Conservation (phyloP, 768 basidiomycete genomes). For the Mrakia gelida region DNA sequence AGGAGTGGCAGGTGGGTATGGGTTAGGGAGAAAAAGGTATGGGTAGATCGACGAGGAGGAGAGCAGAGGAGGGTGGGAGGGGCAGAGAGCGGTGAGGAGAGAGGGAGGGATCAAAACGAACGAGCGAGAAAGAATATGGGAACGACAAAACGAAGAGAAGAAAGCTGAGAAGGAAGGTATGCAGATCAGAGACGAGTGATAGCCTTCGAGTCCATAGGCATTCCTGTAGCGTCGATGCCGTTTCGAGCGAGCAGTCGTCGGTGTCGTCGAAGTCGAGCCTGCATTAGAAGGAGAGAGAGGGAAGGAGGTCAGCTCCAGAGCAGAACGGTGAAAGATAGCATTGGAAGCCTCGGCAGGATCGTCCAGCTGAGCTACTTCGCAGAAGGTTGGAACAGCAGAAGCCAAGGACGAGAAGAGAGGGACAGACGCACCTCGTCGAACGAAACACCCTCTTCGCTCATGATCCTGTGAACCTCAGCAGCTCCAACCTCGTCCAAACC, state of each 20-base stretch:
- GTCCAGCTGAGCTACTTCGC: no score
- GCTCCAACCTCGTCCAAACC: slow-evolving; percentile 22
- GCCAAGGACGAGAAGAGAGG: no score
- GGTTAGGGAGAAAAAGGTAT: not conserved
- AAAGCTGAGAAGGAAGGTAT: not conserved
- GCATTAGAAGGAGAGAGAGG: not conserved
- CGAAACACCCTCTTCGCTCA: slow-evolving; percentile 26
- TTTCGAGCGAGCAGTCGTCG: slow-evolving; percentile 17
- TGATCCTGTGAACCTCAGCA: slow-evolving; percentile 30
- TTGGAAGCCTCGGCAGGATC: no score
- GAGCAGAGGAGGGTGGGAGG: not conserved
- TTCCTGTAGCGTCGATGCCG: slow-evolving; percentile 19
- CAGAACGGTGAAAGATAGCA: no score
- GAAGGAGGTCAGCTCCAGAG: not conserved
- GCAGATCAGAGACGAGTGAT: slow-evolving; percentile 18
- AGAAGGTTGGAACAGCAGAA: not conserved
- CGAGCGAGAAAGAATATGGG: not conserved
- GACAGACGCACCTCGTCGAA: slow-evolving; percentile 29
- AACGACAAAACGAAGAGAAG: not conserved
- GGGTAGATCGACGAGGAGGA: not conserved
- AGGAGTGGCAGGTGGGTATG: not conserved
- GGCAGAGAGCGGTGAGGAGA: not conserved
- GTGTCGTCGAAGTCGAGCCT: slow-evolving; percentile 27
- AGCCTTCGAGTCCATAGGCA: slow-evolving; percentile 28
- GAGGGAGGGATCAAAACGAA: not conserved